Evolutionary conservation across 2,329 filamentous ascomycete species (phyloP), one percentile per base, ranked within the genome.

Genomic region (Fusarium longipes): DNA sequence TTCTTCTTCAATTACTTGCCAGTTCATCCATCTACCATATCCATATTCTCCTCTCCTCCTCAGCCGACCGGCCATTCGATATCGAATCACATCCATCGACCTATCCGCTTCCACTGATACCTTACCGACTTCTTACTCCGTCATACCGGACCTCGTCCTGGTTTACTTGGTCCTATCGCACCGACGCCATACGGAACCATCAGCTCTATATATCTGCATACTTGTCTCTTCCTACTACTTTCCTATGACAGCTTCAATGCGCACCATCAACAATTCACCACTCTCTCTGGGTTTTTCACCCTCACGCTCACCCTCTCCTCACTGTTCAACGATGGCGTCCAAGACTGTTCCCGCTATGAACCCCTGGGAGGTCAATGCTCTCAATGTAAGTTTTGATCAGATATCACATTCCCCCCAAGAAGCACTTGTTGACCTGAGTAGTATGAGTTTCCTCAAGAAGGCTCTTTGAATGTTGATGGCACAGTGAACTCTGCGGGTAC

Each of bases 381-480:
- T 74, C 11, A 63, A 74, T 30, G 72, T 74, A 43, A 57, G 69
- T 55, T 35, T 24, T 22, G 3, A 47, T 53, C 39, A 53, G 29
- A 47, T 53, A 35, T 53, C 50, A 35, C 24, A 15, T 50, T 40
- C 17, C 17, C 9, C 27, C 35, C 8, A 42, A 30, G 40, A n/a
- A 25, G 22, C 40, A 30, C 18, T 22, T 40, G 57, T 43, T 73
- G 30, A 71, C 56, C 25, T 42, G 15, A 15, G 18, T 44, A 74
- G 72, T 74, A 74, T 32, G 70, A 71, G 57, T 74, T 74, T 39
- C 71, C 72, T 4, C 60, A 70, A 48, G 66, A 71, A 36, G 64
- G 56, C 24, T 63, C 72, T 8, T 17, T 63, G 12, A 67, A 65
- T 24, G 42, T 67, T 6, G 72, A 74, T 18, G 72, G 71, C 27